Conservation (phyloP, 495 filamentous ascomycete species). For the Jackrogersella multiformis region DNA sequence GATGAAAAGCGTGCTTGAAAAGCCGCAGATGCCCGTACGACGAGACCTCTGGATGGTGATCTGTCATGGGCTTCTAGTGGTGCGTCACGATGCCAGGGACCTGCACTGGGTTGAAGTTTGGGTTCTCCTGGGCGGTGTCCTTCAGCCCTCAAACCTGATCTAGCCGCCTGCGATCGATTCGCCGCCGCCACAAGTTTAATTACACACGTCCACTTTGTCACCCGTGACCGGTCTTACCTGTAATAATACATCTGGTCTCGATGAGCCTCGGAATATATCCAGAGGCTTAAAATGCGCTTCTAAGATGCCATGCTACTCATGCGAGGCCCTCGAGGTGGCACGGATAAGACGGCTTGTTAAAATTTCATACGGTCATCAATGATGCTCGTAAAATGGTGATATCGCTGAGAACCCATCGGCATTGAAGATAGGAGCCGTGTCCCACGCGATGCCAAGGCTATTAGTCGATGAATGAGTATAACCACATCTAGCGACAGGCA, state of each 20-base stretch:
- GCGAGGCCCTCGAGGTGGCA: background rate
- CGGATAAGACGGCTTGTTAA: background rate
- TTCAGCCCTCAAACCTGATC: constrained; percentile 5
- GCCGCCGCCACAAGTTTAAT: constrained; percentile 30
- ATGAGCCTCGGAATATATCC: constrained; percentile 12
- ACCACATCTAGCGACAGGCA: background rate
- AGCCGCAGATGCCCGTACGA: constrained; percentile 16
- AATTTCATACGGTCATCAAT: constrained; percentile 1
- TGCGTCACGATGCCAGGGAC: constrained; percentile 24
- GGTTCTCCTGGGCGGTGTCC: background rate
- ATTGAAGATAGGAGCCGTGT: constrained; percentile 5
- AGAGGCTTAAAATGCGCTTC: background rate
- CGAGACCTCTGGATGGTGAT: background rate
- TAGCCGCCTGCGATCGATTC: constrained; percentile 14
- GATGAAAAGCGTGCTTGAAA: constrained; percentile 3
- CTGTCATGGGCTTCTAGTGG: background rate
- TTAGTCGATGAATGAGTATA: background rate
- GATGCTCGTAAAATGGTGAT: background rate
- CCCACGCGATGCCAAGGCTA: constrained; percentile 8
- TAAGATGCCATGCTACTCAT: background rate
- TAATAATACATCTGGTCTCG: constrained; percentile 8
- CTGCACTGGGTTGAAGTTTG: constrained; percentile 17
- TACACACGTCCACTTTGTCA: constrained; percentile 20
- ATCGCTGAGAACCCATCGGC: background rate
- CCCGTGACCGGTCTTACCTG: constrained; percentile 22